Percentiles rank a stretch among this genome's conserved stretches.
These are phyloP conservation scores for Claviceps spartinae DNA, from an alignment of 2,329 filamentous ascomycete genomes.

Conservation along the genomic window DNA sequence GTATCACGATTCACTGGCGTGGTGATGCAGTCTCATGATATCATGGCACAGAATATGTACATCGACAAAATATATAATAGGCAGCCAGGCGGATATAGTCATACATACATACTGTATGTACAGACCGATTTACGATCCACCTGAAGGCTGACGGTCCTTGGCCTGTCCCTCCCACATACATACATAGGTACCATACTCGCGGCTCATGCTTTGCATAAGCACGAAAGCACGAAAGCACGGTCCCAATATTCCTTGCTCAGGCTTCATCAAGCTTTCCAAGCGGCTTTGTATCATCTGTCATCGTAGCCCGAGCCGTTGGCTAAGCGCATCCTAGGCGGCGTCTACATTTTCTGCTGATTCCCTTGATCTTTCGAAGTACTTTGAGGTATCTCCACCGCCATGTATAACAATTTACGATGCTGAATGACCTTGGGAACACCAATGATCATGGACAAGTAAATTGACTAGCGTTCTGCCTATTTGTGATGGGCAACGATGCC, in stretches of 20 bases:
- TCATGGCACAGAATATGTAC: constrained; percentile 14
- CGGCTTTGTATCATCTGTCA: neutral
- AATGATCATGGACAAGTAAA: neutral
- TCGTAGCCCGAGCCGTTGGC: neutral
- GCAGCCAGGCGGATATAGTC: neutral
- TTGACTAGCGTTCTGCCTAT: neutral
- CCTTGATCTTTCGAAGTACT: neutral
- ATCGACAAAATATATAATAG: neutral
- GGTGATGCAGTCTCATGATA: constrained; percentile 14
- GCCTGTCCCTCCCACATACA: neutral
- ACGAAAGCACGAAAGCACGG: neutral
- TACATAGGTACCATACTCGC: neutral
- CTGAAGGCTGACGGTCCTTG: neutral
- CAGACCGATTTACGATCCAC: neutral
- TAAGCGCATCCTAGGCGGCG: neutral
- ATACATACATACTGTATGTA: neutral
- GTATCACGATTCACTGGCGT: neutral
- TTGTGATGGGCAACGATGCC: neutral
- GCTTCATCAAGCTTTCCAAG: neutral
- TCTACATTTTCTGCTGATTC: neutral
- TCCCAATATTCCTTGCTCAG: neutral
- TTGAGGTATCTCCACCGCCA: neutral
- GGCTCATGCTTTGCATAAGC: neutral
- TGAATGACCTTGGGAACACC: neutral
- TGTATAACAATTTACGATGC: neutral